These are phyloP conservation scores for Ophiorrhiza pumila DNA, from an alignment of 257 asterid genomes.

Conservation along the genomic window DNA sequence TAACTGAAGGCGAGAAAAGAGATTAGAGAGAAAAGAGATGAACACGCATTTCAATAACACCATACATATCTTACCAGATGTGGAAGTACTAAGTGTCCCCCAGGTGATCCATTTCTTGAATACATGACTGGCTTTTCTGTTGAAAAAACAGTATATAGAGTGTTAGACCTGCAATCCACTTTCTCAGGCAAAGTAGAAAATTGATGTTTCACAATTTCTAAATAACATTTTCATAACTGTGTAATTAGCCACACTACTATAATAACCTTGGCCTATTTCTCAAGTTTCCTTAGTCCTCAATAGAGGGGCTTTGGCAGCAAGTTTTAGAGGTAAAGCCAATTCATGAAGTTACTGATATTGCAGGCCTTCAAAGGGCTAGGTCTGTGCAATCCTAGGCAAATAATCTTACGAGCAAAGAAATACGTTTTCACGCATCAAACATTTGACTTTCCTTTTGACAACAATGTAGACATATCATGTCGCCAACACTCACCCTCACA, in stretches of 20 bases:
- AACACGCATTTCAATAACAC: background rate
- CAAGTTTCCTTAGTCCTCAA: background rate
- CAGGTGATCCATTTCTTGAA: slow-evolving; percentile 51
- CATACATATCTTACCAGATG: slow-evolving; percentile 49
- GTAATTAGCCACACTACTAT: background rate
- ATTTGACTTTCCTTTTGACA: background rate
- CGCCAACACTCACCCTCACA: background rate
- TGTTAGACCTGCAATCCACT: background rate
- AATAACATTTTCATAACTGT: background rate
- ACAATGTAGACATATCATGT: too few relatives aligned
- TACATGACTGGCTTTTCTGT: slow-evolving; percentile 83
- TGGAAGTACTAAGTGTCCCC: slow-evolving; percentile 73
- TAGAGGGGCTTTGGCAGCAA: background rate
- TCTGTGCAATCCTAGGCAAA: background rate
- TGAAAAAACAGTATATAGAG: slow-evolving; percentile 19
- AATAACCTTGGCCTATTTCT: background rate
- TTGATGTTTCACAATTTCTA: background rate
- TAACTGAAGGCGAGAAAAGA: slow-evolving; percentile 36
- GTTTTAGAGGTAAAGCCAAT: background rate
- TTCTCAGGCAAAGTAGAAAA: background rate
- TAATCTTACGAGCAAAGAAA: too few relatives aligned
- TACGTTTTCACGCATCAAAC: background rate
- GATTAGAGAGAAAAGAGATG: background rate
- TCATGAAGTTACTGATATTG: background rate
- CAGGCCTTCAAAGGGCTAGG: slow-evolving; percentile 8